Evolutionary conservation across 1,284 basidiomycete genomes (phyloP).

Genomic region (Cutaneotrichosporon cutaneum): DNA sequence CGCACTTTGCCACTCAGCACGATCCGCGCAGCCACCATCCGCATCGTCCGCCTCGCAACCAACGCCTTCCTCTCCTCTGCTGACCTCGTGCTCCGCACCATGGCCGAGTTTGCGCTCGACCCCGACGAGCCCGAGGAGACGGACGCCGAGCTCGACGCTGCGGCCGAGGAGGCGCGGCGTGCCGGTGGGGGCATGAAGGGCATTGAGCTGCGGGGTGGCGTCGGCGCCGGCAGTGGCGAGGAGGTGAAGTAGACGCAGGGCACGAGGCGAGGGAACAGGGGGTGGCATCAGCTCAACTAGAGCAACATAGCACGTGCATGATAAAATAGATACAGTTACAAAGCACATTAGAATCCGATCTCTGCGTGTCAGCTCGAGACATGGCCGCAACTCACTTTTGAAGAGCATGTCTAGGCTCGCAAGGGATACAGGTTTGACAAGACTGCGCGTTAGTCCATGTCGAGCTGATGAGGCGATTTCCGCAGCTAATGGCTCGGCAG

Average conservation of each 20-base stretch:
- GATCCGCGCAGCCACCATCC: slow-evolving; percentile 66
- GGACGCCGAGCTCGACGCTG: slow-evolving; percentile 41
- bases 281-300: no score
- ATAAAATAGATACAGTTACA: neutral
- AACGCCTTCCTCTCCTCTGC: slow-evolving; percentile 84
- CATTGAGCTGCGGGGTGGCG: slow-evolving; percentile 46
- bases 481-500: no score
- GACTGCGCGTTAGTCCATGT: slow-evolving; percentile 54
- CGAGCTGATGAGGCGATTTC: no score
- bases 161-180: slow-evolving; percentile 28
- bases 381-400: slow-evolving; percentile 54
- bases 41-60: slow-evolving; percentile 73
- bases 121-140: slow-evolving; percentile 28
- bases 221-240: slow-evolving; percentile 45
- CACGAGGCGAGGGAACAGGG: no score
- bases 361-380: slow-evolving; percentile 21
- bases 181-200: slow-evolving; percentile 33
- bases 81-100: slow-evolving; percentile 76
- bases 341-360: slow-evolving; percentile 26
- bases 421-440: slow-evolving; percentile 89
- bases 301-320: neutral
- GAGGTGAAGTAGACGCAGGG: slow-evolving; percentile 29
- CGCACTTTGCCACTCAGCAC: slow-evolving; percentile 28
- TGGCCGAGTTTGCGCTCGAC: slow-evolving; percentile 64
- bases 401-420: slow-evolving; percentile 84